Evolutionary conservation across 495 filamentous ascomycete genomes (phyloP).

Genomic region (Beverwykella pulmonaria): DNA sequence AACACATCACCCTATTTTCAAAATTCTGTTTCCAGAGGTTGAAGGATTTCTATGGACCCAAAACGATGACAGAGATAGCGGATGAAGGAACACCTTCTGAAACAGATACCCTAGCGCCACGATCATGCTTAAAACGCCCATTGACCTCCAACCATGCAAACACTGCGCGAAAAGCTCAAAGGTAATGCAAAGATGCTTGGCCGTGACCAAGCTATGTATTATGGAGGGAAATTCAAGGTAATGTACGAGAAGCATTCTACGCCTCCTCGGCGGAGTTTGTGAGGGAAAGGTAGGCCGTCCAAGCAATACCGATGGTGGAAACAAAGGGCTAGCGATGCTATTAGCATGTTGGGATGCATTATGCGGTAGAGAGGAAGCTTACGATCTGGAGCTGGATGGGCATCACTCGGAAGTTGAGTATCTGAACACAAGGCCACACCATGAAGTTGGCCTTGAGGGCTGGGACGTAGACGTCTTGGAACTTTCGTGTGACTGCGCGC

Average conservation of each 20-base stretch:
- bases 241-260: conserved; percentile 14
- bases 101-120: conserved; percentile 6
- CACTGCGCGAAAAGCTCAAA: conserved; percentile 13
- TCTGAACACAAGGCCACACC: conserved; percentile 94
- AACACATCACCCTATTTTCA: not conserved
- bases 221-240: conserved; percentile 21
- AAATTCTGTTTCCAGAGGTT: not conserved
- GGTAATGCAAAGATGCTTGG: conserved; percentile 5
- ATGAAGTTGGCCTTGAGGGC: conserved; percentile 95
- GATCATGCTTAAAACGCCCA: conserved; percentile 27
- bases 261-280: conserved; percentile 83
- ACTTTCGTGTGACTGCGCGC: conserved; percentile 77
- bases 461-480: conserved; percentile 89
- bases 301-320: conserved; percentile 93
- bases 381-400: conserved; percentile 97
- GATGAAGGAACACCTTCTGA: not conserved
- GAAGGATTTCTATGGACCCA: conserved; percentile 8
- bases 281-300: conserved; percentile 97
- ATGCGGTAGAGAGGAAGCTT: conserved; percentile 48
- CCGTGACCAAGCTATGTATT: not conserved
- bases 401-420: conserved; percentile 94
- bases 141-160: not conserved
- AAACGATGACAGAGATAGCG: not conserved
- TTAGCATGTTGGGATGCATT: conserved; percentile 8
- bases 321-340: conserved; percentile 77